phyloP scores from a whole-genome alignment of 805 yeast genomes.

The Ogataea henricii region DNA sequence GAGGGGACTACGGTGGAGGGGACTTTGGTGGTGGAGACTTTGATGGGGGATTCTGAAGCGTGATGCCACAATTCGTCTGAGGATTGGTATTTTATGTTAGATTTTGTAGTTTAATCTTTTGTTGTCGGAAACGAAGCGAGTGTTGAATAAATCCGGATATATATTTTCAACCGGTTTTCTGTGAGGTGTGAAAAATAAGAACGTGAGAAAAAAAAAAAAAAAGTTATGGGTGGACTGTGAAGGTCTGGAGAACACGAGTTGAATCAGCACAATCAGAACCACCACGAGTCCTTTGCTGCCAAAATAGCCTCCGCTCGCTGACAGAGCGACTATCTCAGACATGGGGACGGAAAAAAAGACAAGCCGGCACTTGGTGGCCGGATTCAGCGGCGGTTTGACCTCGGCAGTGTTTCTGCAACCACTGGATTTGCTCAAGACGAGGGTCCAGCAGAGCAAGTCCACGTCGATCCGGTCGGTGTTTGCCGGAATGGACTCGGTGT shows the following conservation, averaged over 20 bases:
- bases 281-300: neutral
- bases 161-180: neutral
- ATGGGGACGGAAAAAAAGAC: conserved; percentile 24
- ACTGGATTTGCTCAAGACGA: conserved; percentile 81
- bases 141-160: too few relatives aligned
- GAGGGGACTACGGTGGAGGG: conserved; percentile 27
- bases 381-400: conserved; percentile 81
- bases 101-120: too few relatives aligned
- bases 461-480: conserved; percentile 36
- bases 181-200: neutral
- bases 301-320: neutral
- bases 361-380: conserved; percentile 67
- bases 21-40: conserved; percentile 29
- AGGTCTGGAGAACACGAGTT: neutral
- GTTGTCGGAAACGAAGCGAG: too few relatives aligned
- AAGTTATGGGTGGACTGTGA: too few relatives aligned
- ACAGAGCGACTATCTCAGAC: neutral
- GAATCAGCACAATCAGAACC: neutral
- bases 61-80: neutral
- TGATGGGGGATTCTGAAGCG: conserved; percentile 23
- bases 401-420: conserved; percentile 86
- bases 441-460: conserved; percentile 65
- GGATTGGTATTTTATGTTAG: neutral
- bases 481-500: conserved; percentile 43
- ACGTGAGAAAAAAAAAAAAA: too few relatives aligned